phyloP scores from a whole-genome alignment of 768 basidiomycete species.

The Hortiboletus campestris region DNA sequence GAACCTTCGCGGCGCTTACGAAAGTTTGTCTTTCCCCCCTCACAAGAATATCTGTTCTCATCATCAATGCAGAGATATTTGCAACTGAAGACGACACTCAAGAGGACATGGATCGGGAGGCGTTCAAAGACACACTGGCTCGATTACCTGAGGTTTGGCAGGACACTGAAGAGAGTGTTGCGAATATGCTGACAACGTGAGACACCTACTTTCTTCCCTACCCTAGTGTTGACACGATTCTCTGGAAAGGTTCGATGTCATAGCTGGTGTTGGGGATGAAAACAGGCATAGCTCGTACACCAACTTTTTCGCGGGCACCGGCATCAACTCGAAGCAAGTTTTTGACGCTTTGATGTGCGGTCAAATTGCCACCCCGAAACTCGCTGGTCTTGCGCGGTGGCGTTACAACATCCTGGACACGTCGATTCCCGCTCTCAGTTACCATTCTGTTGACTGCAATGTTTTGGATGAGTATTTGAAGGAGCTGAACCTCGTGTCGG shows the following conservation, averaged over 20 bases:
- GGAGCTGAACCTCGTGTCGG: slow-evolving; percentile 42
- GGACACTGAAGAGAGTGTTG: slow-evolving; percentile 43
- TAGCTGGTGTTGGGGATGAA: slow-evolving; percentile 52
- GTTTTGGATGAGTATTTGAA: slow-evolving; percentile 40
- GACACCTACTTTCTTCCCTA: slow-evolving; percentile 7
- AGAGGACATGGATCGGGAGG: slow-evolving; percentile 36
- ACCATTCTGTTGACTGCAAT: slow-evolving; percentile 35
- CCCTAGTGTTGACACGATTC: neutral
- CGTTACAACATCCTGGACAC: slow-evolving; percentile 47
- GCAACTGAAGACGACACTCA: slow-evolving; percentile 24
- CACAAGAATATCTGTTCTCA: slow-evolving; percentile 11
- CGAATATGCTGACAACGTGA: slow-evolving; percentile 64
- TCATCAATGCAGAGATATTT: slow-evolving; percentile 40
- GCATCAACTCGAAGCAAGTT: slow-evolving; percentile 50
- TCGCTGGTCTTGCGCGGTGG: slow-evolving; percentile 51
- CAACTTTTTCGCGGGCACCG: slow-evolving; percentile 56
- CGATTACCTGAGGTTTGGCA: slow-evolving; percentile 58
- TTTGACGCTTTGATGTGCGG: slow-evolving; percentile 52
- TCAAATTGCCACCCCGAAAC: slow-evolving; percentile 39
- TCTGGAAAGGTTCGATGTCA: slow-evolving; percentile 56
- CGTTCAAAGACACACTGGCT: slow-evolving; percentile 50
- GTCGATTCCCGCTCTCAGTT: slow-evolving; percentile 42
- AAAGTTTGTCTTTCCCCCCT: slow-evolving; percentile 41
- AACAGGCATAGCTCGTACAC: slow-evolving; percentile 43
- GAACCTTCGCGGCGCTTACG: slow-evolving; percentile 53